phyloP scores from a whole-genome alignment of 2,329 filamentous ascomycete genomes.

The Colletotrichum neosansevieriae region DNA sequence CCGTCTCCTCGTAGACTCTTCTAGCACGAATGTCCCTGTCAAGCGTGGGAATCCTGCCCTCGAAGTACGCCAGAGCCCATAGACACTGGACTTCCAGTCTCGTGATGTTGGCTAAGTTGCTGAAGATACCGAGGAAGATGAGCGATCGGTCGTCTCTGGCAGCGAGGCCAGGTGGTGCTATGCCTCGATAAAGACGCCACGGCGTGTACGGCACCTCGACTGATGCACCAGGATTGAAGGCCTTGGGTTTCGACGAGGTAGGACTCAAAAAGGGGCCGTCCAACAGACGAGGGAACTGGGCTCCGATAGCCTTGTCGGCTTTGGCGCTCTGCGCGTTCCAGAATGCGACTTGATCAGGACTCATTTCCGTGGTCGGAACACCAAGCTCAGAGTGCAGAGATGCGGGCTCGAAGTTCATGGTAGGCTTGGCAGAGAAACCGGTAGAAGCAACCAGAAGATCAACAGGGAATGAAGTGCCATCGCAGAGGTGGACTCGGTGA shows the following conservation, averaged over 20 bases:
- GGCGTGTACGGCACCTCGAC: slow-evolving; percentile 41
- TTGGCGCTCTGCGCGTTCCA: slow-evolving; percentile 39
- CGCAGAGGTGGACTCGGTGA: slow-evolving; percentile 60
- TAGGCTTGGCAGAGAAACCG: slow-evolving; percentile 44
- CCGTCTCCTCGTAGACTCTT: slow-evolving; percentile 51
- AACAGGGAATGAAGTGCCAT: slow-evolving; percentile 56
- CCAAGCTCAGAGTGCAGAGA: slow-evolving; percentile 41
- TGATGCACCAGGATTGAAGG: slow-evolving; percentile 40
- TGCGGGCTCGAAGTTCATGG: slow-evolving; percentile 41
- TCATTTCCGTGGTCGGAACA: slow-evolving; percentile 40
- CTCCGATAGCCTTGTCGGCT: slow-evolving; percentile 40
- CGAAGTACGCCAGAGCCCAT: slow-evolving; percentile 70
- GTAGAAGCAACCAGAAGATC: slow-evolving; percentile 58
- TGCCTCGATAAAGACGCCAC: slow-evolving; percentile 46
- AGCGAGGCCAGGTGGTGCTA: slow-evolving; percentile 44
- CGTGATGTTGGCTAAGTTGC: slow-evolving; percentile 57
- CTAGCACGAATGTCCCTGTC: slow-evolving; percentile 18
- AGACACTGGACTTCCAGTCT: slow-evolving; percentile 62
- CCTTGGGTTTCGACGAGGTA: slow-evolving; percentile 26
- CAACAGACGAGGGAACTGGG: slow-evolving; percentile 39
- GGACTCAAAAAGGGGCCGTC: slow-evolving; percentile 33
- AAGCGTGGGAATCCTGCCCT: slow-evolving; percentile 53
- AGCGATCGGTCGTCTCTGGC: slow-evolving; percentile 56
- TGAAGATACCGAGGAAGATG: slow-evolving; percentile 61
- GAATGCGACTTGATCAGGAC: slow-evolving; percentile 27